Conservation (phyloP, 768 basidiomycete genomes). For the Coprinopsis cinerea region DNA sequence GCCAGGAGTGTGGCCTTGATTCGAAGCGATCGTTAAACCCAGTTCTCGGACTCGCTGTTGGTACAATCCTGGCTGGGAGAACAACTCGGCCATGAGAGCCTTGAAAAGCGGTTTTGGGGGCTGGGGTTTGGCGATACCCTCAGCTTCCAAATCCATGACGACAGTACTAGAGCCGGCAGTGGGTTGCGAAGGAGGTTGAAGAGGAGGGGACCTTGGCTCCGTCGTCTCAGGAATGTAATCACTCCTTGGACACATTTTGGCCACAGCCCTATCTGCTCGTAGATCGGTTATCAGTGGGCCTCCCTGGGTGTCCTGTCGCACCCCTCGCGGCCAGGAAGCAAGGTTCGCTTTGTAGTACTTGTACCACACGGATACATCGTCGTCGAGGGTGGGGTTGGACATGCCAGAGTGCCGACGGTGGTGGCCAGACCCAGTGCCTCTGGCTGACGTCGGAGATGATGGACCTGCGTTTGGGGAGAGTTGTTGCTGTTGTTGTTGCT, state of each 20-base stretch:
- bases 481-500: too few relatives aligned
- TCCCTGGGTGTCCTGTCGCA: slow-evolving; percentile 32
- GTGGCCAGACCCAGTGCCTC: not conserved
- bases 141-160: not conserved
- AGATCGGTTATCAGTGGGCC: slow-evolving; percentile 36
- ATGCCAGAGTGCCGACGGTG: not conserved
- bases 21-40: slow-evolving; percentile 27
- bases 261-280: slow-evolving; percentile 41
- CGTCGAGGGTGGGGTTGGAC: slow-evolving; percentile 41
- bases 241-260: slow-evolving; percentile 38
- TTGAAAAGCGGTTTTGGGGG: slow-evolving; percentile 8
- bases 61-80: slow-evolving; percentile 36
- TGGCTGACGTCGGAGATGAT: too few relatives aligned
- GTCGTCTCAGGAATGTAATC: slow-evolving; percentile 24
- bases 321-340: slow-evolving; percentile 43
- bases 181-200: too few relatives aligned
- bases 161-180: not conserved
- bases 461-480: too few relatives aligned
- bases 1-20: slow-evolving; percentile 6
- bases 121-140: not conserved
- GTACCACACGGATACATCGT: slow-evolving; percentile 41
- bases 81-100: slow-evolving; percentile 29
- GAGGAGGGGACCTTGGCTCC: too few relatives aligned
- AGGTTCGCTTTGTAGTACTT: slow-evolving; percentile 38
- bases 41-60: slow-evolving; percentile 29